Evolutionary conservation across 164 flowering plant genomes (phyloP).

Genomic region (Chimonanthus praecox): DNA sequence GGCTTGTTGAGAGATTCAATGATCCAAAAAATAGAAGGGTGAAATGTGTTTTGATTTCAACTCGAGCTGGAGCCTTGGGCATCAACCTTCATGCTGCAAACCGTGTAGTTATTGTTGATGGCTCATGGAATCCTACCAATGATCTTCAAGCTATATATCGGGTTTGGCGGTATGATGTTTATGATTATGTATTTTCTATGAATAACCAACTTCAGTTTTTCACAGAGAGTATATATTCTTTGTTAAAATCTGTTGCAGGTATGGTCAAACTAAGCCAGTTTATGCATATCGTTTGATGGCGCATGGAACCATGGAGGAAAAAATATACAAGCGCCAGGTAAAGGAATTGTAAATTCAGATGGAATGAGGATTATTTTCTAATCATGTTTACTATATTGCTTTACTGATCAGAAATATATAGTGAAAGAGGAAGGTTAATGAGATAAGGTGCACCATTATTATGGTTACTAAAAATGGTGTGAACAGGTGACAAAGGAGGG

Average conservation of each 20-base stretch:
- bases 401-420: background rate
- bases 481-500: slow-evolving; percentile 94
- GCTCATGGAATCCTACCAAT: slow-evolving; percentile 98
- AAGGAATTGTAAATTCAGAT: background rate
- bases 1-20: slow-evolving; percentile 82
- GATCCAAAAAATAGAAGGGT: slow-evolving; percentile 76
- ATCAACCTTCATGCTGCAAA: slow-evolving; percentile 97
- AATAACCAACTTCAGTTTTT: background rate
- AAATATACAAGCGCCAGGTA: slow-evolving; percentile 98
- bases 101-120: slow-evolving; percentile 93
- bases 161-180: slow-evolving; percentile 69
- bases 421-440: background rate
- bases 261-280: slow-evolving; percentile 94
- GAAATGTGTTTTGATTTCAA: slow-evolving; percentile 87
- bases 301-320: slow-evolving; percentile 98
- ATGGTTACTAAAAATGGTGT: background rate
- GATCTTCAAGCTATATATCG: slow-evolving; percentile 99
- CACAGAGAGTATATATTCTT: background rate
- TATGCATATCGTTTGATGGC: slow-evolving; percentile 96
- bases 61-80: slow-evolving; percentile 95
- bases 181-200: background rate
- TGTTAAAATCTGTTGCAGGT: slow-evolving; percentile 35
- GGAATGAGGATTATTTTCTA: background rate
- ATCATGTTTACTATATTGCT: background rate
- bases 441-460: no score